phyloP scores from a whole-genome alignment of 352 stramenopile genomes.

The Phytophthora cactorum region DNA sequence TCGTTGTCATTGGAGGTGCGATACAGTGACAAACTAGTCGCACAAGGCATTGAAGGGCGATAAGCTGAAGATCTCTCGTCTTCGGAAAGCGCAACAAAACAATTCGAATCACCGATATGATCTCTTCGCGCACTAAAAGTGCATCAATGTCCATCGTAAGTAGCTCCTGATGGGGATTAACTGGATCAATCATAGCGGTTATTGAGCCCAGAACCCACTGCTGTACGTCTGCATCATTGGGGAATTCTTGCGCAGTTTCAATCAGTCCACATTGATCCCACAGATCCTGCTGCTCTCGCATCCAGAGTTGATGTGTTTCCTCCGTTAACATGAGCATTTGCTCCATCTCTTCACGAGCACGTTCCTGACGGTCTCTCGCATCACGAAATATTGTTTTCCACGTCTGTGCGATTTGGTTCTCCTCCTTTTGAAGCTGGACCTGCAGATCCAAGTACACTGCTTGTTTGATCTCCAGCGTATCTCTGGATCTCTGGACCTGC shows the following conservation, averaged over 20 bases:
- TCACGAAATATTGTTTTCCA: conserved; percentile 22
- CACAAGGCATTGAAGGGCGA: conserved; percentile 22
- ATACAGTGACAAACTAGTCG: conserved; percentile 25
- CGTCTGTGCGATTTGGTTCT: conserved; percentile 24
- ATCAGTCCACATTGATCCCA: conserved; percentile 40
- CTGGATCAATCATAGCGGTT: conserved; percentile 20
- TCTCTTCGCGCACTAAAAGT: conserved; percentile 17
- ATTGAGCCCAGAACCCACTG: conserved; percentile 37
- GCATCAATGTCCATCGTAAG: conserved; percentile 9
- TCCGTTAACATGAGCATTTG: conserved; percentile 22
- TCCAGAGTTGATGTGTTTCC: conserved; percentile 25
- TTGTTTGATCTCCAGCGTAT: conserved; percentile 26
- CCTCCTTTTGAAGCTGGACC: conserved; percentile 25
- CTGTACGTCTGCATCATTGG: conserved; percentile 42
- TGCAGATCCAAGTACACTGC: conserved; percentile 27
- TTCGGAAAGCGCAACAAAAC: conserved; percentile 28
- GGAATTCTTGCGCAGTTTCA: conserved; percentile 36
- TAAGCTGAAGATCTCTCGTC: conserved; percentile 25
- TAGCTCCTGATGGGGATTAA: conserved; percentile 4
- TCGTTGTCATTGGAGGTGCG: background rate
- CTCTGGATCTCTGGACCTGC: conserved; percentile 15
- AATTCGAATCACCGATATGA: conserved; percentile 22
- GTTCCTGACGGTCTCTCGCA: conserved; percentile 12
- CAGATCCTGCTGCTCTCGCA: conserved; percentile 32
- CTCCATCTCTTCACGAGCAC: conserved; percentile 27